Base-by-base conservation (phyloP, 495 filamentous ascomycete species). In the Opeltia flavorubescens region DNA sequence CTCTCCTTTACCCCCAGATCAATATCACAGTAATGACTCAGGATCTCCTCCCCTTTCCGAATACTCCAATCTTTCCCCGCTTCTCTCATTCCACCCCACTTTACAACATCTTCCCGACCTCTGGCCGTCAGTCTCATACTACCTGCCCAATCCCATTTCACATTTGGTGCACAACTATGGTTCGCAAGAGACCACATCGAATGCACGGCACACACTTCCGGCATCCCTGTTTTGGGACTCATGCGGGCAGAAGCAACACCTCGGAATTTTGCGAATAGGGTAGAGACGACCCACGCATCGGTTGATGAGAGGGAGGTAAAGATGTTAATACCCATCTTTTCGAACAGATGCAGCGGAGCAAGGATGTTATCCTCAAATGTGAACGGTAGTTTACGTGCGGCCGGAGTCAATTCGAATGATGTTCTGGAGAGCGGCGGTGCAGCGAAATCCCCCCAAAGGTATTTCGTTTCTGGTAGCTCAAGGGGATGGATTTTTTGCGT, bases 21-120 rank as follows among this genome's bases (percentile, higher is more conserved):
- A 45, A 95, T 77, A 65, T 98, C 91, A 59, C 88, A 94, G 62
- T 98, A 98, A 66, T 95, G 89, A 57, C 82, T 94, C 49, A 93
- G 52, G 26, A 95, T 76, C 66, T 98, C 89, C 54, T 91, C 74
- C 1, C 86, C 87, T 47, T 75, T 76, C 53, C 63, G 69, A 50
- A 96, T 77, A 0, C 83, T 84, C 0, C 67, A 49, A 47, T 2
- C 46, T 25, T 42, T 36, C 43, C 41, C 20, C 2, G 35, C 46
- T 25, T 12, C 31, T 11, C 23, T 47, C 28, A 15, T 54, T 27
- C 41, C 61, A 53, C 44, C 60, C 44, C 56, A 62, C 66, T 68
- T 63, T 38, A 68, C 68, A 36, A 64, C 63, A 50, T 76, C 66
- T 13, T 59, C 58, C 17, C 56, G 46, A 9, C 52, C 54, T 21